Conservation (phyloP, 2,329 filamentous ascomycete species). For the Spiromastix sp. region DNA sequence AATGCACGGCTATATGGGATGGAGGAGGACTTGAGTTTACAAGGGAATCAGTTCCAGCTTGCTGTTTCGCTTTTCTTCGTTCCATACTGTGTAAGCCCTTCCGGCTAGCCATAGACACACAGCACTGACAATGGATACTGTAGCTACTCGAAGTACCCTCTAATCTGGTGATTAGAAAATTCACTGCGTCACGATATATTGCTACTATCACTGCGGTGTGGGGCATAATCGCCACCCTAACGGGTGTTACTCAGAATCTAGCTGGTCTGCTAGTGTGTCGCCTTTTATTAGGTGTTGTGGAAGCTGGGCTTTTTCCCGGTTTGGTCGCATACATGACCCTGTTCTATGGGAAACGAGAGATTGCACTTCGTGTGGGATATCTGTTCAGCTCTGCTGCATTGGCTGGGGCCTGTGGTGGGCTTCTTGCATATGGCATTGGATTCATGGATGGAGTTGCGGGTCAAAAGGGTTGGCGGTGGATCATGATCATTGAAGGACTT, state of each 20-base stretch:
- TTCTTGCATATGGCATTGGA: slow-evolving; percentile 64
- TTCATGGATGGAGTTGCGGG: slow-evolving; percentile 59
- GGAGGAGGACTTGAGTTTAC: slow-evolving; percentile 51
- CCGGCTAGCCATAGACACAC: not conserved
- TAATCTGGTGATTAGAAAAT: slow-evolving; percentile 53
- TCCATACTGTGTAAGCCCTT: slow-evolving; percentile 42
- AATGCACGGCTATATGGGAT: slow-evolving; percentile 58
- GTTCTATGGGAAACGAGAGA: slow-evolving; percentile 65
- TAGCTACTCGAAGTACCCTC: slow-evolving; percentile 52
- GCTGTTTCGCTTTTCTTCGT: slow-evolving; percentile 59
- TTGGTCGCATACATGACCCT: slow-evolving; percentile 60
- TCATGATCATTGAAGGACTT: slow-evolving; percentile 52
- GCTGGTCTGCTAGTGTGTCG: slow-evolving; percentile 57
- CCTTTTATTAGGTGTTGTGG: slow-evolving; percentile 56
- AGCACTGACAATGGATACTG: slow-evolving; percentile 4
- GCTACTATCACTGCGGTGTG: slow-evolving; percentile 51
- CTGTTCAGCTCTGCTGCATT: slow-evolving; percentile 56
- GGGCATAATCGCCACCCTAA: slow-evolving; percentile 37
- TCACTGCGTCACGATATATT: slow-evolving; percentile 51
- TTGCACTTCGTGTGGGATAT: slow-evolving; percentile 62
- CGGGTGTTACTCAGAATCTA: slow-evolving; percentile 57
- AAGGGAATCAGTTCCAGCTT: slow-evolving; percentile 58
- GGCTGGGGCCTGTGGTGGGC: slow-evolving; percentile 60
- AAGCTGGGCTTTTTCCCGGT: slow-evolving; percentile 62
- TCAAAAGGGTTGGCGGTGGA: slow-evolving; percentile 60